Evolutionary conservation across 352 stramenopile species (phyloP).

Genomic region (Phytophthora chlamydospora): DNA sequence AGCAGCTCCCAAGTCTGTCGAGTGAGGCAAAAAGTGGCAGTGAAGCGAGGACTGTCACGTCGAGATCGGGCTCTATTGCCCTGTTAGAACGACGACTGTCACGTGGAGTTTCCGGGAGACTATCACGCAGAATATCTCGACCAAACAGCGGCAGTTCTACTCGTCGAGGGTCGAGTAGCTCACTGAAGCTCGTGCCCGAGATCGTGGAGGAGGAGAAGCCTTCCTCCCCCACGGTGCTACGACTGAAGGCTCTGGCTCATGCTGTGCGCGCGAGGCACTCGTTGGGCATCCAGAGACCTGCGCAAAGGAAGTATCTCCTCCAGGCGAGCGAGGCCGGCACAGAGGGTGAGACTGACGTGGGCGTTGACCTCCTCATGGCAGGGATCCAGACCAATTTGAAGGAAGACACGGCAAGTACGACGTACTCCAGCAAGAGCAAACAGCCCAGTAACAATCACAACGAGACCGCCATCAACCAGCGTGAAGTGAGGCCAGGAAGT

Average conservation of each 20-base stretch:
- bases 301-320: conserved; percentile 47
- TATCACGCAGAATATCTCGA: conserved; percentile 20
- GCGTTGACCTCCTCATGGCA: conserved; percentile 36
- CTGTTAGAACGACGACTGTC: conserved; percentile 18
- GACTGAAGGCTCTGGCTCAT: conserved; percentile 53
- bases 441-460: conserved; percentile 11
- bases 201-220: conserved; percentile 19
- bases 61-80: conserved; percentile 24
- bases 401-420: conserved; percentile 20
- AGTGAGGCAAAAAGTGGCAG: conserved; percentile 8
- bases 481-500: neutral
- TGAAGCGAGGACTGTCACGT: conserved; percentile 1
- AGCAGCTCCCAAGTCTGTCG: conserved; percentile 5
- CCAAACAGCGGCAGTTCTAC: conserved; percentile 10
- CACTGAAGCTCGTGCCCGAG: conserved; percentile 21
- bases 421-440: conserved; percentile 9
- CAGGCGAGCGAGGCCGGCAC: conserved; percentile 45
- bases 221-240: conserved; percentile 47
- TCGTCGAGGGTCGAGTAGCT: conserved; percentile 12
- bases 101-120: conserved; percentile 3
- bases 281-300: conserved; percentile 42
- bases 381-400: conserved; percentile 41
- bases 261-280: conserved; percentile 61
- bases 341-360: conserved; percentile 42
- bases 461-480: neutral